phyloP scores from a whole-genome alignment of 495 filamentous ascomycete genomes.

The Lophiostoma macrostomum region DNA sequence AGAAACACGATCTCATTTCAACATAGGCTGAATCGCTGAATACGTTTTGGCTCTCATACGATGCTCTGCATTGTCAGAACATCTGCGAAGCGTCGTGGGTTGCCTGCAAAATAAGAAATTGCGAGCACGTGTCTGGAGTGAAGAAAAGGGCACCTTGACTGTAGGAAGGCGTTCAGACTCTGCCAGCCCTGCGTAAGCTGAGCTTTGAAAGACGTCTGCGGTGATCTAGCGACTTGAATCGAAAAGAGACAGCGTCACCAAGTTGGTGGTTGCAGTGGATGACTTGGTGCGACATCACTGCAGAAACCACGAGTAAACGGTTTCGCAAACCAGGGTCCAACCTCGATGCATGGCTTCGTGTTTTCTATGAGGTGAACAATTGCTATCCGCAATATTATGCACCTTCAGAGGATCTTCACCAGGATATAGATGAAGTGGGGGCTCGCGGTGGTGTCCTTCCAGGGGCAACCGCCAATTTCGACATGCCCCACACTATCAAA shows the following conservation, averaged over 20 bases:
- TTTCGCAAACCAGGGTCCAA: no score
- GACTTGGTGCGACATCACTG: no score
- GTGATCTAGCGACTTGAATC: no score
- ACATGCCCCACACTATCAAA: not conserved
- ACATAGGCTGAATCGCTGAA: not conserved
- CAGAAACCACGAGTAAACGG: no score
- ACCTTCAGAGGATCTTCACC: not conserved
- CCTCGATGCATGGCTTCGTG: no score
- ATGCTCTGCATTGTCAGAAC: not conserved
- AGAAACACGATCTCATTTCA: no score
- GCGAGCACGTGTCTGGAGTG: not conserved
- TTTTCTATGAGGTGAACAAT: no score
- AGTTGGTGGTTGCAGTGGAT: no score
- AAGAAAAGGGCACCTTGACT: not conserved
- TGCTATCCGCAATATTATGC: not conserved
- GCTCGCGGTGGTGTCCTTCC: not conserved
- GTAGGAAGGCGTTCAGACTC: not conserved
- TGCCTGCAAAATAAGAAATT: not conserved
- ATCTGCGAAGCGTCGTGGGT: not conserved
- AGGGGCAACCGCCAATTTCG: not conserved
- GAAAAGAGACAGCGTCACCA: no score
- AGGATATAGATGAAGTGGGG: slow-evolving; percentile 1
- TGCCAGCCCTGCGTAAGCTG: not conserved
- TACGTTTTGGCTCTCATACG: not conserved
- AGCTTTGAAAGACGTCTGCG: no score